A percentile compares a stretch with the other conserved stretches of the same genome.
Evolutionary conservation across 2,329 filamentous ascomycete genomes (phyloP).

Genomic region (Magnaporthales sp.): DNA sequence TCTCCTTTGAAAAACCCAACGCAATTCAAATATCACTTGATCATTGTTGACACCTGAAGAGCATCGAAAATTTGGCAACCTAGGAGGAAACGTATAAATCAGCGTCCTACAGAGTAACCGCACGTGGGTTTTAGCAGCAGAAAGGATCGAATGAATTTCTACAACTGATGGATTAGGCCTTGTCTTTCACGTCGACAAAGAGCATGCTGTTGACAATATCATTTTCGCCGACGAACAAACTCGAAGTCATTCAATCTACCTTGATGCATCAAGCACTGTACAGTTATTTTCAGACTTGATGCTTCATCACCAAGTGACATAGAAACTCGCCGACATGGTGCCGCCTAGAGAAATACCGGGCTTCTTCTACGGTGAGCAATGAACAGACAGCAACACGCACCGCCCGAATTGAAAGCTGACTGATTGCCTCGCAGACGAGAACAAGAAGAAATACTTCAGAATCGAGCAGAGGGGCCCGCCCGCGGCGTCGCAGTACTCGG

Average conservation of each 20-base stretch:
- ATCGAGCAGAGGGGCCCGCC: slow-evolving; percentile 51
- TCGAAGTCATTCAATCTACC: not conserved
- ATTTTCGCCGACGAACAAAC: not conserved
- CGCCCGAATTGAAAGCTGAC: not conserved
- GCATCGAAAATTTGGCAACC: not conserved
- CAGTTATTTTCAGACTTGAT: not conserved
- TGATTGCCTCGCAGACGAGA: slow-evolving; percentile 28
- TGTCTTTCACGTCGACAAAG: not conserved
- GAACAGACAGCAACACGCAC: not conserved
- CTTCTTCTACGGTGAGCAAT: not conserved
- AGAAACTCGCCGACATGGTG: not conserved
- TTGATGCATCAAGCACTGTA: not conserved
- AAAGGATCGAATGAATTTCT: not conserved
- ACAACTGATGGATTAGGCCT: not conserved
- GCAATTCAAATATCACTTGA: not conserved
- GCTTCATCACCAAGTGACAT: not conserved
- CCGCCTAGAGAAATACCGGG: not conserved
- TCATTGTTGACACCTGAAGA: not conserved
- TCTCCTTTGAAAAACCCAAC: not conserved
- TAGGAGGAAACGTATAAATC: not conserved
- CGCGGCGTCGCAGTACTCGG: slow-evolving; percentile 41
- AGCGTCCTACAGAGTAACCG: too few species aligned
- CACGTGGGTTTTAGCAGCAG: not conserved
- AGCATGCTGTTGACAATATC: not conserved
- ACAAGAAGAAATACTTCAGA: slow-evolving; percentile 58